A percentile compares a stretch with the other conserved stretches of the same genome.
These are phyloP conservation scores for Fragosphaeria purpurea DNA, from an alignment of 2,329 filamentous ascomycete genomes.

Conservation along the genomic window DNA sequence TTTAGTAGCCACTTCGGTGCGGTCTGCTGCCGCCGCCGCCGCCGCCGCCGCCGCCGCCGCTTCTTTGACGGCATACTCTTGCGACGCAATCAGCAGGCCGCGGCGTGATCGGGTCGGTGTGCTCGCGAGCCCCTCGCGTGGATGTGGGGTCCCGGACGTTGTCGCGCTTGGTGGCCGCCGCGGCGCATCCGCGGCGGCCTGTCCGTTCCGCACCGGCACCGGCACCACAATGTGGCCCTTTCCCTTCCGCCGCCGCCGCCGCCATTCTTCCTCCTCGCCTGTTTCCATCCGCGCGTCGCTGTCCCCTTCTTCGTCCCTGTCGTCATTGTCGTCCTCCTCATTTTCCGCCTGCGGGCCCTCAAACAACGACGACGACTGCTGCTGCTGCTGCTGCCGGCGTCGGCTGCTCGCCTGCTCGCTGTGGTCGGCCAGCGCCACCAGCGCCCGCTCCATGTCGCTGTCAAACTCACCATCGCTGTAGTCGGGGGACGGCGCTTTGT, in stretches of 20 bases:
- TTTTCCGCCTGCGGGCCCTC: too few species aligned
- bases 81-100: constrained; percentile 6
- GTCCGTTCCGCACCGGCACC: too few species aligned
- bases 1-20: not conserved
- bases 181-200: not conserved
- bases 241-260: too few species aligned
- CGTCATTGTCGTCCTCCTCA: too few species aligned
- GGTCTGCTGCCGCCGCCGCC: not conserved
- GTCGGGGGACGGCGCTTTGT: not conserved
- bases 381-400: too few species aligned
- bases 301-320: too few species aligned
- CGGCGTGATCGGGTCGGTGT: not conserved
- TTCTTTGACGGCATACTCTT: constrained; percentile 3
- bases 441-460: constrained; percentile 13
- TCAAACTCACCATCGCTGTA: constrained; percentile 10
- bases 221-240: too few species aligned
- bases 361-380: too few species aligned
- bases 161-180: not conserved
- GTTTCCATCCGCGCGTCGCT: too few species aligned
- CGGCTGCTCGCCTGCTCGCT: constrained; percentile 1
- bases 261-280: too few species aligned
- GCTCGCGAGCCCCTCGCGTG: not conserved
- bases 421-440: constrained; percentile 11
- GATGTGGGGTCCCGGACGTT: too few species aligned
- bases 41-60: not conserved